Conservation (phyloP, 768 basidiomycete genomes). For the Amanita exitialis region DNA sequence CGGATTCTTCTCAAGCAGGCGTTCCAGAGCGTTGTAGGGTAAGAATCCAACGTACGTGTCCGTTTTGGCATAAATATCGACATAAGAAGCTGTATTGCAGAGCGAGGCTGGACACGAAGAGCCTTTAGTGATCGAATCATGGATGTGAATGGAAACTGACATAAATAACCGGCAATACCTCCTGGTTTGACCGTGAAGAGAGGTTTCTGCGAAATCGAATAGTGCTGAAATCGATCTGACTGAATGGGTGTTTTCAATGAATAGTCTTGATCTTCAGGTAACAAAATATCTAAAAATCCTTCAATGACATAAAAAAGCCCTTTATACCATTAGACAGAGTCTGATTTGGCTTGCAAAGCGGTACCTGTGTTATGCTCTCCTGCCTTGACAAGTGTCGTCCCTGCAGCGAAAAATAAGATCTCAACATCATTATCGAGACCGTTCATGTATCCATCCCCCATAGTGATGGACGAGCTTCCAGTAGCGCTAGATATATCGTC, state of each 20-base stretch:
- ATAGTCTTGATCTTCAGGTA: constrained; percentile 39
- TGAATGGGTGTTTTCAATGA: constrained; percentile 8
- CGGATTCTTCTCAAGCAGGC: constrained; percentile 85
- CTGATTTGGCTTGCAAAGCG: constrained; percentile 4
- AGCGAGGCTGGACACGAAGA: constrained; percentile 53
- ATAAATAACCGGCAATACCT: constrained; percentile 94
- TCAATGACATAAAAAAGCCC: constrained; percentile 93
- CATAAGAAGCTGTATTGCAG: constrained; percentile 88
- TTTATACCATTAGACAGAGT: constrained; percentile 14
- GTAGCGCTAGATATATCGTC: constrained; percentile 66
- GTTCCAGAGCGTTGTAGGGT: constrained; percentile 79
- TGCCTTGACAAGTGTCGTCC: constrained; percentile 76
- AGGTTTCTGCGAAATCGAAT: constrained; percentile 39
- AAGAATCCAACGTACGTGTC: constrained; percentile 98
- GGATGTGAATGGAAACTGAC: constrained; percentile 25
- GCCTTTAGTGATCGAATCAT: constrained; percentile 2
- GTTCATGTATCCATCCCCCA: constrained; percentile 51
- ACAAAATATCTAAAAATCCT: constrained; percentile 86
- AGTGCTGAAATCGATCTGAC: constrained; percentile 16
- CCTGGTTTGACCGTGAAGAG: constrained; percentile 96
- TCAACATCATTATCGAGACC: constrained; percentile 96
- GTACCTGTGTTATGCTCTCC: constrained; percentile 83
- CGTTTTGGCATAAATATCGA: constrained; percentile 94
- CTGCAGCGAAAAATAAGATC: constrained; percentile 86
- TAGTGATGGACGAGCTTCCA: constrained; percentile 41